Evolutionary conservation across 257 asterid species (phyloP).

Genomic region (Solanum medicagineum): DNA sequence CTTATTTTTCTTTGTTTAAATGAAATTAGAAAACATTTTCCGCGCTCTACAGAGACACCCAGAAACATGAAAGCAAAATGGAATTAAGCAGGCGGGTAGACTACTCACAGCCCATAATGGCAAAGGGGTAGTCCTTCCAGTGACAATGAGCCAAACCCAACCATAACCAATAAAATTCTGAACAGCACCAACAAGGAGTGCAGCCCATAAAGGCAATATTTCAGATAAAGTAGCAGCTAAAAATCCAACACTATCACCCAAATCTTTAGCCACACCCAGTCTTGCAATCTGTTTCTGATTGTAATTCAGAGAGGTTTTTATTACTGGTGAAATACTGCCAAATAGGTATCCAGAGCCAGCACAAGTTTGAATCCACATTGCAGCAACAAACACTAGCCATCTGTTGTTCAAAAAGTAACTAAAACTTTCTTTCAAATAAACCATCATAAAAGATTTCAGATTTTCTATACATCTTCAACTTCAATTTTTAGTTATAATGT

Average conservation of each 20-base stretch:
- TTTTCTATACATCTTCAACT: not conserved
- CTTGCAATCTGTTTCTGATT: slow-evolving; percentile 32
- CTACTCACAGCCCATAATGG: slow-evolving; percentile 41
- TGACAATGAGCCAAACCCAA: slow-evolving; percentile 42
- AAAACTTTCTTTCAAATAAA: slow-evolving; percentile 9
- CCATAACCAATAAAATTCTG: slow-evolving; percentile 38
- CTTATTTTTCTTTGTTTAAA: no score
- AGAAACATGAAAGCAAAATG: not conserved
- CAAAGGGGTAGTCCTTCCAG: slow-evolving; percentile 21
- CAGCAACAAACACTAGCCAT: slow-evolving; percentile 45
- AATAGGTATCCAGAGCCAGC: slow-evolving; percentile 42
- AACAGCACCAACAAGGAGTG: slow-evolving; percentile 34
- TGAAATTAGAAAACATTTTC: no score
- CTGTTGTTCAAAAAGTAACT: slow-evolving; percentile 16
- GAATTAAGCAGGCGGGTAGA: not conserved
- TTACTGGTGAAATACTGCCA: slow-evolving; percentile 33
- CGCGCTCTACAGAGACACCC: no score
- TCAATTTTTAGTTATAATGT: not conserved
- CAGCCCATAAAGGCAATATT: slow-evolving; percentile 39
- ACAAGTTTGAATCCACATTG: slow-evolving; percentile 49
- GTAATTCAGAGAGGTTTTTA: slow-evolving; percentile 24
- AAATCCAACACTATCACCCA: slow-evolving; percentile 44
- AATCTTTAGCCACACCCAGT: slow-evolving; percentile 45
- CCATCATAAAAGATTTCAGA: not conserved
- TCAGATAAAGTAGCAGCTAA: slow-evolving; percentile 38